Evolutionary conservation across 2,329 filamentous ascomycete genomes (phyloP), one percentile per base, ranked within the genome.

Genomic region (Cadophora sp.): DNA sequence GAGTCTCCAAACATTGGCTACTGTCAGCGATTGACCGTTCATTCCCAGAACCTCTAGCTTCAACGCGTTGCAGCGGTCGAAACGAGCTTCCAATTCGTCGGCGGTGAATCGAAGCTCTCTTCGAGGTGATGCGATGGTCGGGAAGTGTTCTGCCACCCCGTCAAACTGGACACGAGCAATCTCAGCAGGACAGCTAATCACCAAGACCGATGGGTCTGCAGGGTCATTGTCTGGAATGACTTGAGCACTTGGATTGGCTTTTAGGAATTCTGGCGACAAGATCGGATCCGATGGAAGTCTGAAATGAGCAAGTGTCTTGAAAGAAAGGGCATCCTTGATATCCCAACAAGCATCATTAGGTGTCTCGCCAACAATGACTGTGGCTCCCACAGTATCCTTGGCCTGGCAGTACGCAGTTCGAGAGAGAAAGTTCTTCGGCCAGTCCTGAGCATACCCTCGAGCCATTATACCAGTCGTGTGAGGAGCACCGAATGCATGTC

Each of bases 221-320:
- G n/a, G 5, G n/a, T 75, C 77, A 0, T 75, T 69, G 6, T 74
- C 72, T 40, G 68, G 73, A 56, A 67, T 70, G n/a, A 60, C 71
- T 31, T 59, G 59, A 11, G 37, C 56, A 63, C 50, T 66, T 24
- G 43, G 73, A 22, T 27, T 69, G 37, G 43, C 71, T 29, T 12
- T 59, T 22, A 66, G 65, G 48, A 65, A 65, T n/a, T 66, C 59
- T 48, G 79, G 76, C 19, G 73, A 71, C 1, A 77, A 76, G 11
- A 81, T 76, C 3, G 78, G 74, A 72, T 93, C 91, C 24, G 84
- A 84, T 0, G 90, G 89, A 58, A 91, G 81, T 66, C 84, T 83
- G 80, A 93, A 93, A 76, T 89, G 91, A 24, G 89, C 86, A 72
- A 92, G 87, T 72, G 87, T 87, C 64, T 87, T 84, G 79, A 93